Conservation (phyloP, 169 alveolate species). For the Eimeria acervulina region DNA sequence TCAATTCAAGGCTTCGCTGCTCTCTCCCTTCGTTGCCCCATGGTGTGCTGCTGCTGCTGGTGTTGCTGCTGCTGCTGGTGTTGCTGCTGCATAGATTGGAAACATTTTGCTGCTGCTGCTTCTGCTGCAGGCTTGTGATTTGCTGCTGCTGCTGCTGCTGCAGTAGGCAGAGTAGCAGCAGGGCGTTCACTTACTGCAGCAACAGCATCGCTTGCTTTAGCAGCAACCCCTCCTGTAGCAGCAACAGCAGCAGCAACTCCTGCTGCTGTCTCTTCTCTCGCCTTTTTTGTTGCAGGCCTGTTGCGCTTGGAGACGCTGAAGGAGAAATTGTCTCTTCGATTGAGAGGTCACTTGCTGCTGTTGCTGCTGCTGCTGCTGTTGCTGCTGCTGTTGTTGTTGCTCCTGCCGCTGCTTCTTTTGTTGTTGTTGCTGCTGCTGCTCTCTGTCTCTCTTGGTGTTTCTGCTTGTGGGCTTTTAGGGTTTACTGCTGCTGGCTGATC, state of each 20-base stretch:
- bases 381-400: neutral
- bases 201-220: neutral
- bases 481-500: neutral
- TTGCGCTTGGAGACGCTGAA: neutral
- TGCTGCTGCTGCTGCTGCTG: too few relatives aligned
- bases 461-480: neutral
- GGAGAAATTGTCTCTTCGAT: neutral
- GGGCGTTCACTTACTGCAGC: neutral
- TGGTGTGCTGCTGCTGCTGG: neutral
- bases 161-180: neutral
- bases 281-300: neutral
- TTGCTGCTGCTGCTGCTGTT: neutral
- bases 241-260: neutral
- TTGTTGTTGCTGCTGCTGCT: neutral
- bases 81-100: neutral
- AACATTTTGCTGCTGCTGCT: neutral
- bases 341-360: neutral
- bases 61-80: conserved; percentile 26
- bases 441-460: neutral
- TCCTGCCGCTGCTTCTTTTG: neutral
- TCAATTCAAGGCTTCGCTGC: conserved; percentile 5
- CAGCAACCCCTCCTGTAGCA: neutral
- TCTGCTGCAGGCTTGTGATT: neutral
- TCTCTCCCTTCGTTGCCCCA: neutral
- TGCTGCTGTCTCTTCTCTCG: neutral